phyloP scores from a whole-genome alignment of 2,329 filamentous ascomycete genomes.

The Xylaria sp. region DNA sequence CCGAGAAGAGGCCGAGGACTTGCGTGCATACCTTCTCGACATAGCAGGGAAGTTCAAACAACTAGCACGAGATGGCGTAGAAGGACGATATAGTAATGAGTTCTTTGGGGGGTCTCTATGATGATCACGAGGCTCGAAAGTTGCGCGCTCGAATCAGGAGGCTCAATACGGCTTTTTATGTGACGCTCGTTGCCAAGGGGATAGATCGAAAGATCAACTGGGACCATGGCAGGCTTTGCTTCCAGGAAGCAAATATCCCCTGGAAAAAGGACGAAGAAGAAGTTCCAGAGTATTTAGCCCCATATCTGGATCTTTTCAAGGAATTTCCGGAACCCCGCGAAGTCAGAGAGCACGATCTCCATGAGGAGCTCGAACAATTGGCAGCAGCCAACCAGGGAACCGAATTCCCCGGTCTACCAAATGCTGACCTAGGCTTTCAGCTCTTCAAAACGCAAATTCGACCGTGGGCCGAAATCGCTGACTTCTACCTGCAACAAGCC shows the following conservation, averaged over 20 bases:
- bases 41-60: slow-evolving; percentile 8
- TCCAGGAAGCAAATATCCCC: neutral
- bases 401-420: slow-evolving; percentile 21
- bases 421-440: slow-evolving; percentile 8
- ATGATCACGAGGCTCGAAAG: neutral
- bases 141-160: slow-evolving; percentile 3
- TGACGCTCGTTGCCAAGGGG: slow-evolving; percentile 4
- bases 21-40: slow-evolving; percentile 2
- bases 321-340: neutral
- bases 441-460: slow-evolving; percentile 17
- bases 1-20: neutral
- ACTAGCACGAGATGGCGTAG: neutral
- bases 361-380: slow-evolving; percentile 15
- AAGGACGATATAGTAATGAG: slow-evolving; percentile 9
- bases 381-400: slow-evolving; percentile 21
- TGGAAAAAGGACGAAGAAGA: neutral
- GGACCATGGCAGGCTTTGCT: neutral
- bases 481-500: slow-evolving; percentile 13
- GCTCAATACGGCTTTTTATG: slow-evolving; percentile 12
- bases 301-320: neutral
- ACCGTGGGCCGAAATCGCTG: slow-evolving; percentile 16
- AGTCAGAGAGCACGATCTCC: neutral
- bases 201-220: slow-evolving; percentile 10
- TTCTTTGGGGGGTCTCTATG: slow-evolving; percentile 8
- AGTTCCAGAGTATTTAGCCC: neutral